phyloP scores from a whole-genome alignment of 768 basidiomycete species.

The Sarcomyxa edulis region DNA sequence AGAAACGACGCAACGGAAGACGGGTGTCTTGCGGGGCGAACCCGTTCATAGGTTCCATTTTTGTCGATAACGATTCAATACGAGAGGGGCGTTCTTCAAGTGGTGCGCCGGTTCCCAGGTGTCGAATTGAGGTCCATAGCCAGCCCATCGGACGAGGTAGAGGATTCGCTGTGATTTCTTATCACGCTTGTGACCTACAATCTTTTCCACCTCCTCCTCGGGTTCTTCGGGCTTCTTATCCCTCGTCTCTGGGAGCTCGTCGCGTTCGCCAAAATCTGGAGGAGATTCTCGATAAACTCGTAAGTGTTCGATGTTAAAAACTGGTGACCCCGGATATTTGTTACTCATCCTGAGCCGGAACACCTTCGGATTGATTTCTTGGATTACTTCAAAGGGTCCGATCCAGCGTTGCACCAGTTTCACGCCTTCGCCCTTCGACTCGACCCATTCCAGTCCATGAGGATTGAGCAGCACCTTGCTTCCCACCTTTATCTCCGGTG shows the following conservation, averaged over 20 bases:
- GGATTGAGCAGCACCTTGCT: conserved; percentile 2
- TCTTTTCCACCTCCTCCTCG: conserved; percentile 1
- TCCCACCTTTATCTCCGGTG: neutral
- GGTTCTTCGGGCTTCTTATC: neutral
- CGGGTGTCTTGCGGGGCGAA: no score
- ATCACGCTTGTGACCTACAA: no score
- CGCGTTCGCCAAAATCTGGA: neutral
- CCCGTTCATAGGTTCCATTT: no score
- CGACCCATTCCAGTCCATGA: conserved; percentile 1
- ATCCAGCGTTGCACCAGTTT: conserved; percentile 4
- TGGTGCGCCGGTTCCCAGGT: neutral
- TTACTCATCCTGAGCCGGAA: no score
- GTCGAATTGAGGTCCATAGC: no score
- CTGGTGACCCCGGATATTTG: no score
- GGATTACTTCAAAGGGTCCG: conserved; percentile 4
- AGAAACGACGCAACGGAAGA: no score
- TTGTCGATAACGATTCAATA: no score
- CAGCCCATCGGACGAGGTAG: conserved; percentile 4
- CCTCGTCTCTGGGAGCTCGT: neutral
- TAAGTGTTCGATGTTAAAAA: conserved; percentile 3
- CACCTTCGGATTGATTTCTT: conserved; percentile 6
- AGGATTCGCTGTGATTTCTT: no score
- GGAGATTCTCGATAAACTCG: neutral
- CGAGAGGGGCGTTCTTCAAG: conserved; percentile 2
- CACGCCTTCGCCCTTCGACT: conserved; percentile 1